Evolutionary conservation across 306 rosid genomes (phyloP).

Genomic region (apple (Malus domestica)): DNA sequence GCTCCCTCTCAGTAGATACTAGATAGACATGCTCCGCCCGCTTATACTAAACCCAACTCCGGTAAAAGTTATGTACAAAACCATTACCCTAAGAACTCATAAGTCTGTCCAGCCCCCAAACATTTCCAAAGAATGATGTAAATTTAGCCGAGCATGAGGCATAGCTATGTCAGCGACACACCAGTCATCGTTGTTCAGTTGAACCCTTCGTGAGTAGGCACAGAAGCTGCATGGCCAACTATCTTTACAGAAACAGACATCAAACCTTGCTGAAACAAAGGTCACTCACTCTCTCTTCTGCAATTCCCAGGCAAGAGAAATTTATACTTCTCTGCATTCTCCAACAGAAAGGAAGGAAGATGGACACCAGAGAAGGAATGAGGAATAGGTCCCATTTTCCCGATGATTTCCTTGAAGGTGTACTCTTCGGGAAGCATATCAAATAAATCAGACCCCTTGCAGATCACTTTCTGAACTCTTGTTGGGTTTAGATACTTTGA

Average conservation of each 20-base stretch:
- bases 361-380: conserved; percentile 94
- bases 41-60: conserved; percentile 36
- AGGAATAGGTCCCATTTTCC: conserved; percentile 98
- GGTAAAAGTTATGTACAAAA: conserved; percentile 55
- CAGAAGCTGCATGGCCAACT: conserved; percentile 36
- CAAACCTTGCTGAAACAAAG: conserved; percentile 6
- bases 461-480: conserved; percentile 77
- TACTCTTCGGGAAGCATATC: conserved; percentile 99
- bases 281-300: conserved; percentile 52
- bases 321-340: conserved; percentile 69
- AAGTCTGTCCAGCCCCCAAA: conserved; percentile 39
- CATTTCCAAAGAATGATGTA: conserved; percentile 54
- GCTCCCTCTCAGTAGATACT: conserved; percentile 16
- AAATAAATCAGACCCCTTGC: conserved; percentile 74
- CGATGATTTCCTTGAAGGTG: conserved; percentile 87
- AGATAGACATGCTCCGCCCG: conserved; percentile 36
- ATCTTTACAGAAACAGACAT: conserved; percentile 35
- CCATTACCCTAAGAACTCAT: conserved; percentile 38
- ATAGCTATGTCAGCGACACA: conserved; percentile 33
- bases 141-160: conserved; percentile 35
- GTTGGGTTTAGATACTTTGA: conserved; percentile 61
- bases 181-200: conserved; percentile 33
- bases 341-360: conserved; percentile 83
- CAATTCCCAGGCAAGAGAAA: conserved; percentile 94
- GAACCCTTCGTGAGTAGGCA: conserved; percentile 41